These are phyloP conservation scores for Mrakia frigida DNA, from an alignment of 768 basidiomycete species.

Conservation along the genomic window DNA sequence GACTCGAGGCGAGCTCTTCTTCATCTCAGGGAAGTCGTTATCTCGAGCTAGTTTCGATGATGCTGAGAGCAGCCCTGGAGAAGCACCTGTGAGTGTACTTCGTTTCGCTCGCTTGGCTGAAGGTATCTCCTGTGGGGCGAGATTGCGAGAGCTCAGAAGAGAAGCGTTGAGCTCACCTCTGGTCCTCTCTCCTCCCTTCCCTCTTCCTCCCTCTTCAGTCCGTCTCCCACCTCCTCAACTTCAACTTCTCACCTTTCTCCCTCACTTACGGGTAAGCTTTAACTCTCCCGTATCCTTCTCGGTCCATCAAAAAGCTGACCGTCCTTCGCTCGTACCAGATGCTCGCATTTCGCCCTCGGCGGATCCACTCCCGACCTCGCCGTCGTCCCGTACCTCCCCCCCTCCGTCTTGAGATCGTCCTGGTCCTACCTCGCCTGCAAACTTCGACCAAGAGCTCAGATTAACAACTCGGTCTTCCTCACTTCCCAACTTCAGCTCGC, in stretches of 20 bases:
- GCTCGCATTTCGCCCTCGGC: slow-evolving; percentile 17
- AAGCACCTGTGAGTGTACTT: too few species aligned
- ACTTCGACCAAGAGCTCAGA: neutral
- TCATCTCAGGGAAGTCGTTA: slow-evolving; percentile 48
- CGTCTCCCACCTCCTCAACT: neutral
- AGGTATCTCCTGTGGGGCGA: neutral
- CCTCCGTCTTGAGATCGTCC: neutral
- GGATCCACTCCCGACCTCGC: slow-evolving; percentile 13
- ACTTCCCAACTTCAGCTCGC: slow-evolving; percentile 4
- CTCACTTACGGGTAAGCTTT: slow-evolving; percentile 1
- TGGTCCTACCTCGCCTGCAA: slow-evolving; percentile 2
- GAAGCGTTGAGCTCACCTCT: neutral
- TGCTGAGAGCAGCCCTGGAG: neutral
- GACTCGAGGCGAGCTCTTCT: slow-evolving; percentile 61
- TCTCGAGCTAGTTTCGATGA: neutral
- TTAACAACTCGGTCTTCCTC: slow-evolving; percentile 28
- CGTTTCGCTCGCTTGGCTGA: too few species aligned
- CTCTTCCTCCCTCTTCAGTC: neutral
- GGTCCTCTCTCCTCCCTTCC: neutral
- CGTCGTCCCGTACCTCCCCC: neutral
- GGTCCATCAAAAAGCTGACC: neutral
- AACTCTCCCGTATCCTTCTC: neutral
- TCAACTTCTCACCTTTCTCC: slow-evolving; percentile 10
- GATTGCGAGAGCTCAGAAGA: neutral
- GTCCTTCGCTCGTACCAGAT: neutral